Evolutionary conservation across 768 basidiomycete species (phyloP).

Genomic region (Sporobolomyces phaffii): DNA sequence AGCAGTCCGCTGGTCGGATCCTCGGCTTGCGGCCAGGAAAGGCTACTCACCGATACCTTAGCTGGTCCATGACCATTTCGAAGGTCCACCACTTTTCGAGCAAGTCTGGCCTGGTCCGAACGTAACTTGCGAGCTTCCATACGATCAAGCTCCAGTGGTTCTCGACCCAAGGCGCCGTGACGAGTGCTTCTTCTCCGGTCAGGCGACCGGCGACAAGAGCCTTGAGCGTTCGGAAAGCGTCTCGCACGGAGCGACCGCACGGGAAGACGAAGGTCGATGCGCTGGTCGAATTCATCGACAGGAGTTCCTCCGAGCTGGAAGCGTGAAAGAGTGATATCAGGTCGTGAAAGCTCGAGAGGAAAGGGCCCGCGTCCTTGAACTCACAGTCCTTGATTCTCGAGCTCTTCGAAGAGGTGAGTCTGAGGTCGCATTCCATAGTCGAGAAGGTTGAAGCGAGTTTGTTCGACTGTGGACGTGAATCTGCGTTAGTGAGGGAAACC

Average conservation of each 20-base stretch:
- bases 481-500: too few species aligned
- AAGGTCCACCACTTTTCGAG: slow-evolving; percentile 69
- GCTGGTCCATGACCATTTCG: slow-evolving; percentile 70
- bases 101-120: slow-evolving; percentile 61
- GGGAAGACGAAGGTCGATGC: slow-evolving; percentile 22
- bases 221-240: slow-evolving; percentile 42
- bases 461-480: neutral
- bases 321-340: too few species aligned
- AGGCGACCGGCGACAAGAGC: slow-evolving; percentile 49
- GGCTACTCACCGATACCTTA: slow-evolving; percentile 76
- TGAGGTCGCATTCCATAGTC: slow-evolving; percentile 30
- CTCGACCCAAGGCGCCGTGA: slow-evolving; percentile 72
- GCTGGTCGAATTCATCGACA: slow-evolving; percentile 29
- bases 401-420: slow-evolving; percentile 29
- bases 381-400: slow-evolving; percentile 21
- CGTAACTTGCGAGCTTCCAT: slow-evolving; percentile 91
- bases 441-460: slow-evolving; percentile 6
- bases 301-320: slow-evolving; percentile 36
- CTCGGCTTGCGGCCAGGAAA: too few species aligned
- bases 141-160: slow-evolving; percentile 87
- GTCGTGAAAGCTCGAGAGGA: too few species aligned
- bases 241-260: slow-evolving; percentile 27
- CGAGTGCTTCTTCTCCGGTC: slow-evolving; percentile 49
- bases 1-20: neutral
- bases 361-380: too few species aligned